Evolutionary conservation across 495 filamentous ascomycete genomes (phyloP).

Genomic region (Talaromyces stipitatus): DNA sequence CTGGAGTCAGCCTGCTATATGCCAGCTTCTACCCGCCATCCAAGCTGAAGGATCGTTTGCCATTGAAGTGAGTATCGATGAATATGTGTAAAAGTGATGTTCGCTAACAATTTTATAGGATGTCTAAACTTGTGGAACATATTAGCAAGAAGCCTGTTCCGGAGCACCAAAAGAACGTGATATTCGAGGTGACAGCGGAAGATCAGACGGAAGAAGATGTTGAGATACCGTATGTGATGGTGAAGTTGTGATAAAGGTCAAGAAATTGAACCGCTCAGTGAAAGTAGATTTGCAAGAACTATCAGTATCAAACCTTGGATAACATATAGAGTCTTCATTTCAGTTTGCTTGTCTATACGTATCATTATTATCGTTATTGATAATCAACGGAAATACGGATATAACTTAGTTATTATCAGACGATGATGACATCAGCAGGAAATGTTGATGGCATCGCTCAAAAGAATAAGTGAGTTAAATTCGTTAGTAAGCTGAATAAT

Average conservation of each 20-base stretch:
- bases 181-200: constrained; percentile 93
- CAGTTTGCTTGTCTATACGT: background rate
- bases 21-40: constrained; percentile 85
- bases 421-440: background rate
- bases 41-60: constrained; percentile 79
- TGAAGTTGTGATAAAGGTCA: constrained; percentile 44
- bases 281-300: background rate
- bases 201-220: constrained; percentile 89
- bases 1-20: constrained; percentile 92
- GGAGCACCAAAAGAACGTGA: constrained; percentile 85
- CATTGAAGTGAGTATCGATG: constrained; percentile 50
- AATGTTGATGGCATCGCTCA: background rate
- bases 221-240: constrained; percentile 95
- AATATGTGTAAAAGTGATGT: background rate
- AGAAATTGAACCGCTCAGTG: background rate
- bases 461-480: background rate
- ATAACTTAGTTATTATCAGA: background rate
- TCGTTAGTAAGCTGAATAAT: background rate
- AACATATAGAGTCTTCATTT: background rate
- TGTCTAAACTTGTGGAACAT: constrained; percentile 81
- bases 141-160: constrained; percentile 91
- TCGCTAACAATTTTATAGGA: constrained; percentile 31
- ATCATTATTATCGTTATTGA: background rate
- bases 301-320: background rate
- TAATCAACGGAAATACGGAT: background rate